phyloP scores from a whole-genome alignment of 331 rosid species.

The Arachis monticola region DNA sequence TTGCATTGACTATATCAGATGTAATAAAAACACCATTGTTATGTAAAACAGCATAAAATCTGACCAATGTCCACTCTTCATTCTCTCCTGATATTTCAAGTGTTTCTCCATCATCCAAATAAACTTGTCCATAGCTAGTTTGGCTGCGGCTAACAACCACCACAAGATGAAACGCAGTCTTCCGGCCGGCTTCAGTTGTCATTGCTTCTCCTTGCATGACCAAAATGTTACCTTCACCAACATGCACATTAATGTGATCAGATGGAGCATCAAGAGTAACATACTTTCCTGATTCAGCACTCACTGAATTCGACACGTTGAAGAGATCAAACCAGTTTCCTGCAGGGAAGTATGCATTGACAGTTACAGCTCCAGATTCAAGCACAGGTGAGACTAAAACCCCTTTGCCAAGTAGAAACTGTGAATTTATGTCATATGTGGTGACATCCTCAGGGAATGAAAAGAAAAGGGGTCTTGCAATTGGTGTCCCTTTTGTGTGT shows the following conservation, averaged over 20 bases:
- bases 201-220: constrained; percentile 74
- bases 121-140: constrained; percentile 62
- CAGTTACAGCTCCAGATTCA: constrained; percentile 52
- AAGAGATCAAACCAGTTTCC: constrained; percentile 94
- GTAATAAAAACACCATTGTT: constrained; percentile 43
- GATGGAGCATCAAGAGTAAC: constrained; percentile 67
- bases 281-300: constrained; percentile 53
- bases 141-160: constrained; percentile 49
- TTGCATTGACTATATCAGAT: constrained; percentile 66
- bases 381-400: constrained; percentile 81
- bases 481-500: constrained; percentile 71
- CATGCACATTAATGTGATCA: constrained; percentile 78
- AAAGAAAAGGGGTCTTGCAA: constrained; percentile 86
- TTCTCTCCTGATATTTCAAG: constrained; percentile 58
- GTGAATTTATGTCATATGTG: constrained; percentile 66
- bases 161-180: constrained; percentile 67
- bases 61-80: constrained; percentile 63
- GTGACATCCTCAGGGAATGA: constrained; percentile 77
- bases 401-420: constrained; percentile 74
- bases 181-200: constrained; percentile 69
- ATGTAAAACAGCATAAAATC: constrained; percentile 41
- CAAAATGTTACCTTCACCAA: constrained; percentile 77
- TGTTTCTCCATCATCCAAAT: constrained; percentile 81
- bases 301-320: constrained; percentile 62
- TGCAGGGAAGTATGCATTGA: constrained; percentile 77